Evolutionary conservation across 78 protist genomes (phyloP).

Genomic region (Pigoraptor vietnamica): DNA sequence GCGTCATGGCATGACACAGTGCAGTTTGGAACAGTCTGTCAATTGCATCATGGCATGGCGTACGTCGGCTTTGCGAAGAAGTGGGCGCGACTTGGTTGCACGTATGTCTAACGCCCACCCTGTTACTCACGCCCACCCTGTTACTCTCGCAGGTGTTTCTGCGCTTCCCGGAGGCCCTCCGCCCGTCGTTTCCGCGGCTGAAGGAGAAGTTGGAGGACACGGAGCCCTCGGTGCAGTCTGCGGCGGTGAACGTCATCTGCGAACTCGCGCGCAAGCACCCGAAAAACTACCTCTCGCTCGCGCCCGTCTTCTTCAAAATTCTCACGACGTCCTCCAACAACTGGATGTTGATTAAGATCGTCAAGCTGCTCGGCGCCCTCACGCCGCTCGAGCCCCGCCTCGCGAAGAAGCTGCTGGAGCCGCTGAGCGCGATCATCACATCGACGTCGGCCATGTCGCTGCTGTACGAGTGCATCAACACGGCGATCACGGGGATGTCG

Average conservation of each 20-base stretch:
- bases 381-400: slow-evolving; percentile 89
- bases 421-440: slow-evolving; percentile 79
- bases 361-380: slow-evolving; percentile 86
- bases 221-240: slow-evolving; percentile 51
- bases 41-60: too few species aligned
- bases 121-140: too few species aligned
- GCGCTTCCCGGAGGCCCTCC: slow-evolving; percentile 88
- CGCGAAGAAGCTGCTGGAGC: slow-evolving; percentile 83
- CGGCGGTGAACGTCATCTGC: slow-evolving; percentile 93
- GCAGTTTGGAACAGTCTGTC: too few species aligned
- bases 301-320: slow-evolving; percentile 81
- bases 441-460: slow-evolving; percentile 83
- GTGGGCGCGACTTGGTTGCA: too few species aligned
- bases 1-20: too few species aligned
- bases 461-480: slow-evolving; percentile 83
- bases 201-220: slow-evolving; percentile 80
- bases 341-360: slow-evolving; percentile 94
- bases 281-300: slow-evolving; percentile 85
- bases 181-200: slow-evolving; percentile 88
- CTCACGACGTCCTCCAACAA: slow-evolving; percentile 71
- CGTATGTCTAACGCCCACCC: too few species aligned
- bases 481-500: slow-evolving; percentile 32
- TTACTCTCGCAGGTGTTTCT: slow-evolving; percentile 73
- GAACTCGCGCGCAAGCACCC: slow-evolving; percentile 94
- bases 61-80: too few species aligned